A percentile compares a stretch with the other conserved stretches of the same genome.
phyloP scores from a whole-genome alignment of 192 early-diverging fungal genomes.

The Umbelopsis sp. region DNA sequence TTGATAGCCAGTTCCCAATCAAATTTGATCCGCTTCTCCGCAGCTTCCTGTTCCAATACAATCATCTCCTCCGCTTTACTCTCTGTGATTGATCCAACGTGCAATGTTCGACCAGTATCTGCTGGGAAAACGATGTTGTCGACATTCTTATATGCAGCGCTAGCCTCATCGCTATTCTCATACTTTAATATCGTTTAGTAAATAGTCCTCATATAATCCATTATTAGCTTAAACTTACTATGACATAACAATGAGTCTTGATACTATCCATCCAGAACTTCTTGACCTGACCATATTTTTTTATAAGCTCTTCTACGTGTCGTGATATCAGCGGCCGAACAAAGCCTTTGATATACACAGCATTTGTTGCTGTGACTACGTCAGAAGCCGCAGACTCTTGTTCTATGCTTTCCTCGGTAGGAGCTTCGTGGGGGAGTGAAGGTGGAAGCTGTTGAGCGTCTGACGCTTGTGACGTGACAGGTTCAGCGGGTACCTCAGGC shows the following conservation, averaged over 20 bases:
- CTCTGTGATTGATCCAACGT: constrained; percentile 24
- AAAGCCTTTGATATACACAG: constrained; percentile 58
- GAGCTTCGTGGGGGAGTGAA: too few species aligned
- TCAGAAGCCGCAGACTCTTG: too few species aligned
- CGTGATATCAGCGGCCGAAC: constrained; percentile 54
- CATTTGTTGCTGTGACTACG: neutral
- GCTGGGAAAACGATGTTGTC: constrained; percentile 33
- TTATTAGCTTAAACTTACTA: constrained; percentile 42
- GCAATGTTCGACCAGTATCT: constrained; percentile 29
- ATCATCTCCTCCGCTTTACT: constrained; percentile 35
- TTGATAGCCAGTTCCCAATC: constrained; percentile 37
- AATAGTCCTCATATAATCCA: neutral
- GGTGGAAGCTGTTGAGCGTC: too few species aligned
- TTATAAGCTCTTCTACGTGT: constrained; percentile 43
- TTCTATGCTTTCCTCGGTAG: too few species aligned
- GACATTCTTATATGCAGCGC: constrained; percentile 25
- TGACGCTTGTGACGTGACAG: too few species aligned
- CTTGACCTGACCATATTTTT: constrained; percentile 54
- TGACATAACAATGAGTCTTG: constrained; percentile 65
- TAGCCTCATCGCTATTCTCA: constrained; percentile 46
- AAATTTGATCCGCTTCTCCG: constrained; percentile 28
- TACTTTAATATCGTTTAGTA: constrained; percentile 60
- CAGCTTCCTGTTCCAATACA: constrained; percentile 30
- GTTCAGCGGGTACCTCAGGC: too few species aligned
- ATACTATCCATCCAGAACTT: constrained; percentile 65